Conservation (phyloP, 768 basidiomycete genomes). For the Macrolepiota dolichaula region DNA sequence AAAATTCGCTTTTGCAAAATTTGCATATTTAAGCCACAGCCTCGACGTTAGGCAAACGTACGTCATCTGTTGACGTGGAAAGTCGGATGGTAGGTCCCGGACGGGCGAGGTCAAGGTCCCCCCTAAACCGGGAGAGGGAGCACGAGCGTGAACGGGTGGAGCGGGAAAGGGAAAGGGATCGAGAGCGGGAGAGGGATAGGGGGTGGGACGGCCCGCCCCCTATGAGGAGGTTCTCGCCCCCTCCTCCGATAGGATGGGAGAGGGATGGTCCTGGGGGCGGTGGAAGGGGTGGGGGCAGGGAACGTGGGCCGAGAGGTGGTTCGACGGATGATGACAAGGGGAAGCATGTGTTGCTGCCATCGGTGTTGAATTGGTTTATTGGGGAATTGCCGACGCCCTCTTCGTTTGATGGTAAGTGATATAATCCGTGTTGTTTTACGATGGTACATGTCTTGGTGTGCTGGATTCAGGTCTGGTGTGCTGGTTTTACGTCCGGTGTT, state of each 20-base stretch:
- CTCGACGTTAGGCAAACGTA: slow-evolving; percentile 25
- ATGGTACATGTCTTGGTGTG: no score
- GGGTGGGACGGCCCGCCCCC: slow-evolving; percentile 37
- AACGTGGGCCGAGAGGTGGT: slow-evolving; percentile 24
- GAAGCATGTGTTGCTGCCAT: slow-evolving; percentile 33
- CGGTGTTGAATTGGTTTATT: slow-evolving; percentile 80
- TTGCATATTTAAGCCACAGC: slow-evolving; percentile 13
- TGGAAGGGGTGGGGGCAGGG: slow-evolving; percentile 16
- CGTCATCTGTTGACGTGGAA: slow-evolving; percentile 35
- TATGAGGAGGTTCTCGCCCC: slow-evolving; percentile 45
- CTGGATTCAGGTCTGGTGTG: neutral
- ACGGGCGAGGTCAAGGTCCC: slow-evolving; percentile 23
- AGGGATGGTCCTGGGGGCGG: slow-evolving; percentile 26
- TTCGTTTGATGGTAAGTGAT: slow-evolving; percentile 79
- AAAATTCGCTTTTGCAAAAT: slow-evolving; percentile 24
- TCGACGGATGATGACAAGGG: slow-evolving; percentile 26
- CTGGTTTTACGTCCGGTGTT: slow-evolving; percentile 73
- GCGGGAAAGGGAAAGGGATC: slow-evolving; percentile 21
- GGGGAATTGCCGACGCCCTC: slow-evolving; percentile 68
- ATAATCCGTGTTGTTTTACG: neutral
- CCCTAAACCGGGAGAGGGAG: slow-evolving; percentile 11
- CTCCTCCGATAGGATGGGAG: slow-evolving; percentile 41
- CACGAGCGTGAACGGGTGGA: slow-evolving; percentile 18
- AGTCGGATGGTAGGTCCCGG: slow-evolving; percentile 15
- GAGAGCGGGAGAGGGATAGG: slow-evolving; percentile 25